Conservation (phyloP, 2,329 filamentous ascomycete species). For the Penicillium rolfsii region DNA sequence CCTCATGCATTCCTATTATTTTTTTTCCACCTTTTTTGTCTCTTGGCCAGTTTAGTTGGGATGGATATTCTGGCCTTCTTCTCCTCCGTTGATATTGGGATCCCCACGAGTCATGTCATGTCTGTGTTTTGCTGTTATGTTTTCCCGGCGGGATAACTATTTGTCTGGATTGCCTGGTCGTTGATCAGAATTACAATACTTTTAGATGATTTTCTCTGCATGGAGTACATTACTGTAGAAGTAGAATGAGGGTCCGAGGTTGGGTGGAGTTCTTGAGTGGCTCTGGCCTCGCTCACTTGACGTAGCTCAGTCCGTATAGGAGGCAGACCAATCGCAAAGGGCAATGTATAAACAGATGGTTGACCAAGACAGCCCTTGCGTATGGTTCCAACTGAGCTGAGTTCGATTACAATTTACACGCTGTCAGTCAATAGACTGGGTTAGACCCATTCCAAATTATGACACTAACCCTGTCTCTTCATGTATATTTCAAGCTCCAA, state of each 20-base stretch:
- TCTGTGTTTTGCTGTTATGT: constrained; percentile 29
- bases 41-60: constrained; percentile 28
- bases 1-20: constrained; percentile 13
- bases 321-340: no score
- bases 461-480: not conserved
- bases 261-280: no score
- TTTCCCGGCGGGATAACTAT: constrained; percentile 19
- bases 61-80: constrained; percentile 25
- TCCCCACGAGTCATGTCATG: constrained; percentile 36
- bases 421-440: not conserved
- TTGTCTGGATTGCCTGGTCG: constrained; percentile 22
- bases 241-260: not conserved
- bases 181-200: constrained; percentile 8
- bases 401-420: not conserved
- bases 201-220: not conserved
- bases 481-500: not conserved
- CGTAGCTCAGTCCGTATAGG: no score
- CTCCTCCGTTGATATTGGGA: constrained; percentile 28
- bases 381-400: no score
- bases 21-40: constrained; percentile 28
- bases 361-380: no score
- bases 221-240: not conserved
- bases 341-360: no score
- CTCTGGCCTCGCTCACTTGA: no score
- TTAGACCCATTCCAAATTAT: not conserved